Base-by-base conservation (phyloP, 345 rosid species). In the Gossypium arboreum region DNA sequence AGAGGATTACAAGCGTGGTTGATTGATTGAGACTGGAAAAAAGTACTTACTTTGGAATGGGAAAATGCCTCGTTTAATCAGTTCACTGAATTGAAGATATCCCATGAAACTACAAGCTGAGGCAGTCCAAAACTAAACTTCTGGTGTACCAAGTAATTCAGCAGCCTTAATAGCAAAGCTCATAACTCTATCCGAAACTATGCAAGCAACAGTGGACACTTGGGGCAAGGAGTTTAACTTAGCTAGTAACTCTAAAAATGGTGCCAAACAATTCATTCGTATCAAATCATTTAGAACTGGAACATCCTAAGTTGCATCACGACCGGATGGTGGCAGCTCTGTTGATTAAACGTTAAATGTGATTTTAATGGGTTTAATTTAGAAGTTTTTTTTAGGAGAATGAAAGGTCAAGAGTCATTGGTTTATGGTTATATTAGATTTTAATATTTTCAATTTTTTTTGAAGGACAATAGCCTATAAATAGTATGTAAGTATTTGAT, bases 41-140 rank as follows among this genome's bases (percentile, higher is more conserved):
- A 51, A 51, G n/a, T 15, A 12, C 56, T 51, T 51, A 16, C 56
- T 85, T 84, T 75, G 56, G 45, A 78, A 50, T 41, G 90, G 86
- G 45, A 74, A 7, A 20, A 83, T 52, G 52, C 84, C 88, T 78
- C 81, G 72, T 18, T 25, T 58, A 2, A 15, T 10, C 12, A 84
- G 84, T 27, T 83, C 78, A 48, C 18, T 16, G 54, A 45, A 76
- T 43, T 87, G 84, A 61, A 84, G 54, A 61, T 71, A 77, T 2
- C 74, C 83, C 79, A 84, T 51, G 74, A 84, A 63, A 25, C 84
- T 76, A 69, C 76, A 75, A 63, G 84, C 78, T 3, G 79, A 78
- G 6, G 82, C 69, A 22, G 82, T 81, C 81, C 82, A 84, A 51
- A 84, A 76, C 58, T 73, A 54, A 72, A 75, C 76, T 41, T 77